Conservation (phyloP, 2,329 filamentous ascomycete species). For the Aspergillus ochraceoroseus region DNA sequence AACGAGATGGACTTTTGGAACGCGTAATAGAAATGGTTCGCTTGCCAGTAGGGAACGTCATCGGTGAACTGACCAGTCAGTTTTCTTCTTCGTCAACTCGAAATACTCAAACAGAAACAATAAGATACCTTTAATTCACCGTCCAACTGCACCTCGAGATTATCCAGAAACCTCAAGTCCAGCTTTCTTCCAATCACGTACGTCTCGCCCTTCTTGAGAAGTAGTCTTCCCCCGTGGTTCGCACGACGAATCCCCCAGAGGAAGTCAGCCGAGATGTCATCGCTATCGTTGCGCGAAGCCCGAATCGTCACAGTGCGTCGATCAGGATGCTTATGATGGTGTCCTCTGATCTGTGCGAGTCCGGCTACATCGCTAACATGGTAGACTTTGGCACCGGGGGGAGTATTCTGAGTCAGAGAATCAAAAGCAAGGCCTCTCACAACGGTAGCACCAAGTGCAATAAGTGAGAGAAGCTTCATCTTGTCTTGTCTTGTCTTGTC, state of each 20-base stretch:
- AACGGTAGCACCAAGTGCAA: conserved; percentile 20
- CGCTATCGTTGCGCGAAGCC: conserved; percentile 50
- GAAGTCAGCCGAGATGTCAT: conserved; percentile 56
- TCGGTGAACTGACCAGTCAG: conserved; percentile 41
- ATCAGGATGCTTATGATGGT: conserved; percentile 27
- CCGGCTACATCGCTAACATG: conserved; percentile 19
- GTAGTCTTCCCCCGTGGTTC: conserved; percentile 56
- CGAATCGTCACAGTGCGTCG: conserved; percentile 50
- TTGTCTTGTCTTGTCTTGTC: no score
- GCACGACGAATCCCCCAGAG: conserved; percentile 51
- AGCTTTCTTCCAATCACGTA: conserved; percentile 58
- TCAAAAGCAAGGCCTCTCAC: conserved; percentile 20
- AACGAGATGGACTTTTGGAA: conserved; percentile 57
- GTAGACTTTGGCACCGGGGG: conserved; percentile 26
- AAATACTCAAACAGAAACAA: not conserved
- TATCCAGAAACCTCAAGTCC: conserved; percentile 54
- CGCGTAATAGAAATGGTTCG: conserved; percentile 48
- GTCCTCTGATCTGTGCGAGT: conserved; percentile 24
- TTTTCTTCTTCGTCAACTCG: no score
- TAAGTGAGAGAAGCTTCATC: conserved; percentile 27
- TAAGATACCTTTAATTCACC: conserved; percentile 49
- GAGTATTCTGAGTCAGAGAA: conserved; percentile 12
- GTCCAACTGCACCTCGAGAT: conserved; percentile 56
- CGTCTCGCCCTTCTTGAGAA: conserved; percentile 51
- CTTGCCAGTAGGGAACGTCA: conserved; percentile 48